These are phyloP conservation scores for Hypoxylon trugodes DNA, from an alignment of 495 filamentous ascomycete genomes.

Conservation along the genomic window DNA sequence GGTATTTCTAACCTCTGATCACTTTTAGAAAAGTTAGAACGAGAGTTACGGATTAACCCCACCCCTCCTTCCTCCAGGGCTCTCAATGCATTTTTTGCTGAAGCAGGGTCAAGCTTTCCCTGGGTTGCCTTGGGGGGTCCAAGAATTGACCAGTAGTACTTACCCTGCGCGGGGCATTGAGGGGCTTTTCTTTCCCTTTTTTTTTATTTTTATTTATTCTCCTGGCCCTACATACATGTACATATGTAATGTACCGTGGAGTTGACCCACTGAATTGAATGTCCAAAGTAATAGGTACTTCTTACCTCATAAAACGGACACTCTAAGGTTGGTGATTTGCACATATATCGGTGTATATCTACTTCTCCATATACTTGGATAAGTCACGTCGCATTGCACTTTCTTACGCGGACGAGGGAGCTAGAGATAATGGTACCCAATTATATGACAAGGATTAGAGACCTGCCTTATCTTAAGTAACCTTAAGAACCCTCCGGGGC, in stretches of 20 bases:
- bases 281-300: no score
- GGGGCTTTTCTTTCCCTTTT: neutral
- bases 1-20: slow-evolving; percentile 30
- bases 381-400: neutral
- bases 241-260: neutral
- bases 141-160: slow-evolving; percentile 13
- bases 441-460: slow-evolving; percentile 1
- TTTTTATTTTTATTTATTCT: no score
- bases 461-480: slow-evolving; percentile 1
- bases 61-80: no score
- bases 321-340: no score
- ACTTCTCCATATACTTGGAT: no score
- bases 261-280: no score
- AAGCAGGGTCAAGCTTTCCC: slow-evolving; percentile 2
- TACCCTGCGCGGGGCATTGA: slow-evolving; percentile 4
- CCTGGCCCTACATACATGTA: no score
- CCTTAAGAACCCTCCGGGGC: no score
- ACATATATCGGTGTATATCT: no score
- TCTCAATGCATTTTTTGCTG: slow-evolving; percentile 16
- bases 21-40: slow-evolving; percentile 33
- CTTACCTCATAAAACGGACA: no score
- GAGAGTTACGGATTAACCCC: slow-evolving; percentile 36
- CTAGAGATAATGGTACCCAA: no score
- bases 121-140: no score
- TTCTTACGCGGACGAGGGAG: neutral